A percentile compares a stretch with the other conserved stretches of the same genome.
Conservation (phyloP, 2,329 filamentous ascomycete species). For the Calonectria pseudoreteaudii region DNA sequence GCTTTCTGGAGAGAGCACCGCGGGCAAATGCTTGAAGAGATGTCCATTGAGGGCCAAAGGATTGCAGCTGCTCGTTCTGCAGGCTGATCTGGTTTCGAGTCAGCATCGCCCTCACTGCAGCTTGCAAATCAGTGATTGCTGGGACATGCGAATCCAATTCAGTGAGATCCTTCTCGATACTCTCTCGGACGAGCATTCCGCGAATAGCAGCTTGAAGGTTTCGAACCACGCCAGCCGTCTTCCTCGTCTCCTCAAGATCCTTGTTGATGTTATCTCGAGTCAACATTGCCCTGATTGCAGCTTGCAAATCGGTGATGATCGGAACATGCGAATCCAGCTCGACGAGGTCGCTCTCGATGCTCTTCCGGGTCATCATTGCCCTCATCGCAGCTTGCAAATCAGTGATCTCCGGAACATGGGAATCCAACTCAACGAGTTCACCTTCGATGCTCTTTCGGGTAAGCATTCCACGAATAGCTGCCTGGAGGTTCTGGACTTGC, state of each 20-base stretch:
- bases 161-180: constrained; percentile 64
- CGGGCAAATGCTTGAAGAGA: constrained; percentile 56
- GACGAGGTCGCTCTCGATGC: constrained; percentile 64
- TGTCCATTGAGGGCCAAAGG: constrained; percentile 62
- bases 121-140: constrained; percentile 70
- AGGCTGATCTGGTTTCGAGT: constrained; percentile 65
- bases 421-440: constrained; percentile 64
- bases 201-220: constrained; percentile 75
- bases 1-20: constrained; percentile 61
- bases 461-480: constrained; percentile 75
- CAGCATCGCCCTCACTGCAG: constrained; percentile 72
- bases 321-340: constrained; percentile 63
- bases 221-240: constrained; percentile 63
- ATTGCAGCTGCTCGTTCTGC: constrained; percentile 64
- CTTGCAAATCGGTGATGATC: constrained; percentile 70
- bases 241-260: constrained; percentile 57
- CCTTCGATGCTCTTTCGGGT: constrained; percentile 67
- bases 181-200: constrained; percentile 72
- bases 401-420: constrained; percentile 62
- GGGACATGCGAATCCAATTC: constrained; percentile 63
- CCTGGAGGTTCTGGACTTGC: constrained; percentile 71
- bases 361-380: constrained; percentile 68
- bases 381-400: constrained; percentile 75
- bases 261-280: neutral
- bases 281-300: constrained; percentile 71